Conservation (phyloP, 345 rosid genomes). For the Luvunga scandens region DNA sequence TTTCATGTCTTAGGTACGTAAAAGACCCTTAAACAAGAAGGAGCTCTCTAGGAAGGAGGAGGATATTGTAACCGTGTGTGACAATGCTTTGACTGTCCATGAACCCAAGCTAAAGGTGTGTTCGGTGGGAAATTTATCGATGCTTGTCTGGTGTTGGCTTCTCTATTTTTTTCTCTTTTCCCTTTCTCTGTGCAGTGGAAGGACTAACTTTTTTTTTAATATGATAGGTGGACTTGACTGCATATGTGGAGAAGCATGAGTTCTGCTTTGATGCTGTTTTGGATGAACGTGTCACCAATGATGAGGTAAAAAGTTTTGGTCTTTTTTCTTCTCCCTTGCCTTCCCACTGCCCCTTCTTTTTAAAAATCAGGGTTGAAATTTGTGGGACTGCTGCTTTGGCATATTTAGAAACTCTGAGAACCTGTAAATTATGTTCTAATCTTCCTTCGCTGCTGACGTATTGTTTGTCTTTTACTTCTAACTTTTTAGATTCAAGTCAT, state of each 20-base stretch:
- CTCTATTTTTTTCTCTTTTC: background rate
- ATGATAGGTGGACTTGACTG: conserved; percentile 98
- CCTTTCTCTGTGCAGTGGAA: background rate
- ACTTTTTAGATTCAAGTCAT: conserved; percentile 12
- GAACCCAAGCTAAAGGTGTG: conserved; percentile 96
- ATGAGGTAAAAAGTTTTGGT: conserved; percentile 59
- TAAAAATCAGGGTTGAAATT: background rate
- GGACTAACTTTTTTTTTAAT: conserved; percentile 26
- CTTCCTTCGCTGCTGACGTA: background rate
- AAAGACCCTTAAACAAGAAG: conserved; percentile 93
- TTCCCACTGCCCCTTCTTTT: background rate
- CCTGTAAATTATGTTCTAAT: background rate
- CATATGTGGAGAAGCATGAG: conserved; percentile 95
- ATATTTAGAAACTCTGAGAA: background rate
- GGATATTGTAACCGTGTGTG: conserved; percentile 74
- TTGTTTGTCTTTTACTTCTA: background rate
- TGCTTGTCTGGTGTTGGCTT: background rate
- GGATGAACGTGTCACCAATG: conserved; percentile 78
- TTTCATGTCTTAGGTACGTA: conserved; percentile 61
- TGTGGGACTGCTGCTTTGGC: background rate
- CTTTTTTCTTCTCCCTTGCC: background rate
- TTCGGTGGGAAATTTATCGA: conserved; percentile 5
- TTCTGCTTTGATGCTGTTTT: conserved; percentile 98
- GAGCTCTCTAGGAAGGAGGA: conserved; percentile 89
- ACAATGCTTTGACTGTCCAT: conserved; percentile 74